Conservation (phyloP, 164 flowering plant species). For the Magnolia officinalis region DNA sequence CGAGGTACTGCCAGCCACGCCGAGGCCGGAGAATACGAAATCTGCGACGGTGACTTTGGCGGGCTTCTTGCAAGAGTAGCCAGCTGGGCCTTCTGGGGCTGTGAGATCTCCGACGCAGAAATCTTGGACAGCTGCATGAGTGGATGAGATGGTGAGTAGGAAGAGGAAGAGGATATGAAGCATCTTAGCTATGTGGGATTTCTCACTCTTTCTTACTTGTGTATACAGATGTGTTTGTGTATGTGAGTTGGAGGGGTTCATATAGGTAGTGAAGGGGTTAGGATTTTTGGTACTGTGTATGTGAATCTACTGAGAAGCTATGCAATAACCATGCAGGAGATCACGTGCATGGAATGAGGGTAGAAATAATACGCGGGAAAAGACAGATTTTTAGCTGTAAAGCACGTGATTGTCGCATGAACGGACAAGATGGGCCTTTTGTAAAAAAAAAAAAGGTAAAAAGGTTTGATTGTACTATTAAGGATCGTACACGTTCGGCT, state of each 20-base stretch:
- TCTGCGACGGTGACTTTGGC: constrained; percentile 47
- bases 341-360: not conserved
- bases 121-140: constrained; percentile 35
- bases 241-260: not conserved
- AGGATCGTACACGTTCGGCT: not conserved
- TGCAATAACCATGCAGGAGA: not conserved
- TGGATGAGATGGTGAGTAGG: constrained; percentile 28
- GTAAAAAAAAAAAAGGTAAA: not conserved
- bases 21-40: constrained; percentile 59
- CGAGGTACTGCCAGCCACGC: constrained; percentile 56
- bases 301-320: not conserved
- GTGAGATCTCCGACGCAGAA: constrained; percentile 71
- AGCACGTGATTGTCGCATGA: not conserved
- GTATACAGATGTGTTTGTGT: not conserved
- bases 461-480: not conserved
- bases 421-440: not conserved
- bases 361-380: not conserved
- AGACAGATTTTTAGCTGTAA: not conserved
- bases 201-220: not conserved
- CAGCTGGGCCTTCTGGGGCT: constrained; percentile 48
- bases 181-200: not conserved
- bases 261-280: not conserved
- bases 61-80: constrained; percentile 65
- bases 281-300: not conserved
- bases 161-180: constrained; percentile 7